These are phyloP conservation scores for Vitellaria paradoxa DNA, from an alignment of 179 eudicot species.

Conservation along the genomic window DNA sequence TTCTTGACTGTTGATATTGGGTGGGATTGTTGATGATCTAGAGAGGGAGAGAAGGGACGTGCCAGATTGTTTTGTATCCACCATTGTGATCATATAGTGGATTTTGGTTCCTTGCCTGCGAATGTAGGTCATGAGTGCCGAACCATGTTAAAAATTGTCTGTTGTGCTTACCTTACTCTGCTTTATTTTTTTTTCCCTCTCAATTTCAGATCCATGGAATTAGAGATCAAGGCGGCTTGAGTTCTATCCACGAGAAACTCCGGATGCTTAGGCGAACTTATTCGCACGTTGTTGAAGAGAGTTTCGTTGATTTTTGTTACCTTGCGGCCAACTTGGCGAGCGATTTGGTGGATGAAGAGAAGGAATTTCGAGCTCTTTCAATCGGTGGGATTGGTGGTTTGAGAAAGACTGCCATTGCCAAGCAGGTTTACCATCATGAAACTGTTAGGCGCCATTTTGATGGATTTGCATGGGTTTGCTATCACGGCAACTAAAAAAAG, in stretches of 20 bases:
- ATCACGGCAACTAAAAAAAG: constrained; percentile 16
- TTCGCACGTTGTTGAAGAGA: constrained; percentile 26
- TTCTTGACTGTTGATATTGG: too few relatives aligned
- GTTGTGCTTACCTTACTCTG: too few relatives aligned
- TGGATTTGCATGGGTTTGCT: constrained; percentile 24
- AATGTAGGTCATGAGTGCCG: too few relatives aligned
- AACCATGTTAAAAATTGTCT: too few relatives aligned
- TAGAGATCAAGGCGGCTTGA: neutral
- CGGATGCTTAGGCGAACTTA: constrained; percentile 14
- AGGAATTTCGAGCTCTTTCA: neutral
- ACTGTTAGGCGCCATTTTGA: constrained; percentile 12
- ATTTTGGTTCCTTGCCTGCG: too few relatives aligned
- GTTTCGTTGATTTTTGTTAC: constrained; percentile 30
- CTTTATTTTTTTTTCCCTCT: too few relatives aligned
- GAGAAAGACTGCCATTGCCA: constrained; percentile 33
- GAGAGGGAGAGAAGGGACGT: too few relatives aligned
- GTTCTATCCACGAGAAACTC: neutral
- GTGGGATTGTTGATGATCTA: neutral
- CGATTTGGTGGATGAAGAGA: neutral
- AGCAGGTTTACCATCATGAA: too few relatives aligned
- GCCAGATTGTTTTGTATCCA: too few relatives aligned
- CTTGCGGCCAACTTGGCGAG: constrained; percentile 18
- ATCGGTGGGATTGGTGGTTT: constrained; percentile 32
- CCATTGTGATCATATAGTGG: too few relatives aligned
- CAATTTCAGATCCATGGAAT: constrained; percentile 29